These are phyloP conservation scores for Aspergillus carbonarius DNA, from an alignment of 2,329 filamentous ascomycete species.

Conservation along the genomic window DNA sequence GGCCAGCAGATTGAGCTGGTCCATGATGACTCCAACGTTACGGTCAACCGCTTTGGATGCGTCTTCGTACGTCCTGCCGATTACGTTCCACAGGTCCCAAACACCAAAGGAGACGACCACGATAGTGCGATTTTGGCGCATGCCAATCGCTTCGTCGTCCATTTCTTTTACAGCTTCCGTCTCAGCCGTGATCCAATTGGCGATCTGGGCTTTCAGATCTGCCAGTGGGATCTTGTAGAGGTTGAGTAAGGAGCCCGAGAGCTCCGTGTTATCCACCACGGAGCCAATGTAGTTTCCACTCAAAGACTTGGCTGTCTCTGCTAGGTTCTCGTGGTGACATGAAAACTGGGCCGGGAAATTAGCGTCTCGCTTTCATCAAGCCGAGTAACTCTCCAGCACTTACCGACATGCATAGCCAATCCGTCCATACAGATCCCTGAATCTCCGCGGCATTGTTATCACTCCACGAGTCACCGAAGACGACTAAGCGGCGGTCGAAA, in stretches of 20 bases:
- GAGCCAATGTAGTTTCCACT: constrained; percentile 29
- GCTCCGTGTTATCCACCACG: constrained; percentile 35
- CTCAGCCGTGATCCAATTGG: constrained; percentile 37
- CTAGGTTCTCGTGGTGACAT: constrained; percentile 36
- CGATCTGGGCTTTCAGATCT: constrained; percentile 39
- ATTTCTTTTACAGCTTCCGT: constrained; percentile 21
- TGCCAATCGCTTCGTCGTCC: constrained; percentile 21
- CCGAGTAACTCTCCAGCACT: constrained; percentile 2
- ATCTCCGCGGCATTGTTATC: constrained; percentile 31
- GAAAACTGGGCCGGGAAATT: constrained; percentile 25
- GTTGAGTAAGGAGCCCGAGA: constrained; percentile 23
- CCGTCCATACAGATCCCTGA: constrained; percentile 34
- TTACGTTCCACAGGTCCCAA: constrained; percentile 41
- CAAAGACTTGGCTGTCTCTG: constrained; percentile 30
- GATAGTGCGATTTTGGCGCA: constrained; percentile 33
- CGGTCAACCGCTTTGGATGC: constrained; percentile 29
- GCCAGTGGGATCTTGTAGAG: constrained; percentile 29
- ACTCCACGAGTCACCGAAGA: constrained; percentile 44
- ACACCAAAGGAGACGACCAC: constrained; percentile 40
- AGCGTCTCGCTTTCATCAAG: neutral
- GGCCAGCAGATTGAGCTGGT: constrained; percentile 31
- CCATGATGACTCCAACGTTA: constrained; percentile 35
- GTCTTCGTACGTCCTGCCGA: constrained; percentile 26
- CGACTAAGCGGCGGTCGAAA: constrained; percentile 34
- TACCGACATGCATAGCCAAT: constrained; percentile 40